Conservation (phyloP, 768 basidiomycete genomes). For the Lyophyllum atratum region DNA sequence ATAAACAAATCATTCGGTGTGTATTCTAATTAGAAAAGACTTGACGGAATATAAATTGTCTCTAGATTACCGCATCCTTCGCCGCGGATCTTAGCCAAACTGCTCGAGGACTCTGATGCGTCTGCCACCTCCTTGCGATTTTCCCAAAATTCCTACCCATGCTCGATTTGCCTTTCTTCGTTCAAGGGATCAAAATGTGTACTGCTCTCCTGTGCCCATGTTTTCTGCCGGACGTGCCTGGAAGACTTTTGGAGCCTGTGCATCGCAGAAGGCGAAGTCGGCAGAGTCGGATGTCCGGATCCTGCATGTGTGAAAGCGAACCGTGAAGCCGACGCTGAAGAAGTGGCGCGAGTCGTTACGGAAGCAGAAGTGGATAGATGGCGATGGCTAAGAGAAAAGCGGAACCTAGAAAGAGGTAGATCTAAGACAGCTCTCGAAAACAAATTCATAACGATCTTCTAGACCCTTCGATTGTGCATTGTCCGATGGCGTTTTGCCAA, state of each 20-base stretch:
- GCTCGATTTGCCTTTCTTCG: slow-evolving; percentile 74
- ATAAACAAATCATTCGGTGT: slow-evolving; percentile 37
- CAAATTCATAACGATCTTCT: background rate
- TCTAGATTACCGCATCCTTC: slow-evolving; percentile 57
- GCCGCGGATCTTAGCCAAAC: slow-evolving; percentile 50
- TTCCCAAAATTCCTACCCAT: slow-evolving; percentile 63
- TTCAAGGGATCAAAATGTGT: slow-evolving; percentile 78
- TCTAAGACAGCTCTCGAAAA: background rate
- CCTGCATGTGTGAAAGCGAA: slow-evolving; percentile 71
- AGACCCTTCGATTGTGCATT: slow-evolving; percentile 83
- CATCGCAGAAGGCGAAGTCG: slow-evolving; percentile 78
- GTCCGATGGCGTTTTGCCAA: slow-evolving; percentile 82
- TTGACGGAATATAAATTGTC: slow-evolving; percentile 8
- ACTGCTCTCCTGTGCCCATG: slow-evolving; percentile 68
- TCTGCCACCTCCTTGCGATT: slow-evolving; percentile 54
- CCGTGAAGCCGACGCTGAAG: slow-evolving; percentile 64
- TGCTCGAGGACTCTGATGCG: slow-evolving; percentile 52
- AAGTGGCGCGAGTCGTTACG: slow-evolving; percentile 71
- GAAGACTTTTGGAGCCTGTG: slow-evolving; percentile 81
- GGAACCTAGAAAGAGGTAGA: slow-evolving; percentile 69
- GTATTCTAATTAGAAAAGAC: slow-evolving; percentile 16
- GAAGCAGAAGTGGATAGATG: slow-evolving; percentile 69
- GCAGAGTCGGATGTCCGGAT: slow-evolving; percentile 79
- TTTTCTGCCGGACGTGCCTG: slow-evolving; percentile 84
- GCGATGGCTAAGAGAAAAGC: slow-evolving; percentile 77